Conservation (phyloP, 495 filamentous ascomycete species). For the Neurospora africana region DNA sequence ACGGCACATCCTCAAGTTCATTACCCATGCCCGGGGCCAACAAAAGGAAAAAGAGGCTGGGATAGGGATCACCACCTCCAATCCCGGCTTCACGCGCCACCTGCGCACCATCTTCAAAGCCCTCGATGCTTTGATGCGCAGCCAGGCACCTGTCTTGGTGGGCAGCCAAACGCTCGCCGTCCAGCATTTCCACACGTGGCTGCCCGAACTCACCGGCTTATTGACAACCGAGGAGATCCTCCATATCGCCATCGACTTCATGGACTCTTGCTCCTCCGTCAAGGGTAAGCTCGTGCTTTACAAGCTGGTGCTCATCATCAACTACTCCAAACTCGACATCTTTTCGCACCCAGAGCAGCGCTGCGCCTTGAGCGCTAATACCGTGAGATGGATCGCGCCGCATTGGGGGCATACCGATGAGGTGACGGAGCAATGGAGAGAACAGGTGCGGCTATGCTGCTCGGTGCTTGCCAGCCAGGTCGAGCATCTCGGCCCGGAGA, state of each 20-base stretch:
- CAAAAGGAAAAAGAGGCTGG: conserved; percentile 82
- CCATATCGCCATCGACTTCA: conserved; percentile 82
- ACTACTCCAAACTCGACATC: conserved; percentile 68
- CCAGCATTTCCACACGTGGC: conserved; percentile 93
- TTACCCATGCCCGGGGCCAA: conserved; percentile 76
- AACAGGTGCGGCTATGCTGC: conserved; percentile 86
- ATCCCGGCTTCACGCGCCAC: conserved; percentile 70
- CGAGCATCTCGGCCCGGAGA: conserved; percentile 63
- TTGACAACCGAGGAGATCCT: conserved; percentile 77
- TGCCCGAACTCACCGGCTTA: conserved; percentile 72
- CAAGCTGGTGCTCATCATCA: conserved; percentile 85
- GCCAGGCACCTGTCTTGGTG: conserved; percentile 69
- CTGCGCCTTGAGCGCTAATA: conserved; percentile 64
- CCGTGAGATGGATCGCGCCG: conserved; percentile 80
- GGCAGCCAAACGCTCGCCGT: conserved; percentile 92
- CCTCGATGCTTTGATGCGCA: conserved; percentile 80
- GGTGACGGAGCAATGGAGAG: conserved; percentile 76
- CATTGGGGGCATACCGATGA: conserved; percentile 75
- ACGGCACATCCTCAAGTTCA: conserved; percentile 86
- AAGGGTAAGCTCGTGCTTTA: conserved; percentile 92
- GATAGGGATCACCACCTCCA: conserved; percentile 73
- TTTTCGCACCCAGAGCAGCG: conserved; percentile 70
- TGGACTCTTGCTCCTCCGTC: conserved; percentile 79
- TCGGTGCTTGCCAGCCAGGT: conserved; percentile 81
- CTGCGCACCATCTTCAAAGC: conserved; percentile 80